Base-by-base conservation (phyloP, 441 rosid genomes). In the Theobroma grandiflorum region DNA sequence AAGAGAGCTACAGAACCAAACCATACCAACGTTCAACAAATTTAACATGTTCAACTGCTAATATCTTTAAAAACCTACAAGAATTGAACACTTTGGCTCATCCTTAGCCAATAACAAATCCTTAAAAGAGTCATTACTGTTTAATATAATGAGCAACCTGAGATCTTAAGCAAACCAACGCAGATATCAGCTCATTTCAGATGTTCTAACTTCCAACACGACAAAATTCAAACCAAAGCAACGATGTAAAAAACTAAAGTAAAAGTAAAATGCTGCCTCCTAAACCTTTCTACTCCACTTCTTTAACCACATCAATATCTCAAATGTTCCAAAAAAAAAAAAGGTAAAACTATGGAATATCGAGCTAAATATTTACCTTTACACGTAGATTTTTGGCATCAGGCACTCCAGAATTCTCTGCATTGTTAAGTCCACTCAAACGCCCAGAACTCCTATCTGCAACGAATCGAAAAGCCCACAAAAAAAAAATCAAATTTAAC, bases 331-430 rank as follows among this genome's bases (percentile, higher is more conserved):
- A 40, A 16, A 2, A 20, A 35, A 49, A 77, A 72, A 31, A 31
- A 43, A 45, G 6, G 22, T 55, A 10, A 11, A 62, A 11, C 9
- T 11, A 63, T 33, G 67, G 8, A 33, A 62, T 33, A 62, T 12
- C 8, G 20, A 63, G 8, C 59, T 1, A 66, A 62, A 80, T 42
- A 16, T 3, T 70, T 70, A 96, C 99, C 98, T 96, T 96, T 3
- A 93, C 98, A 26, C 99, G 99, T 75, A 96, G 87, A 81, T 90
- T 93, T 79, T 93, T 95, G 3, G 96, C 89, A 81, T 95, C 99
- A 61, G 81, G 31, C 16, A 80, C 82, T 38, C 81, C 93, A 22
- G 84, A 85, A 77, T 74, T 89, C 50, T 93, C 99, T 6, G 89
- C 78, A 78, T 71, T 85, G 78, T 79, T 90, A 72, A 91, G 87